A percentile compares a stretch with the other conserved stretches of the same genome.
Evolutionary conservation across 2,329 filamentous ascomycete species (phyloP).

Genomic region (Arachnomyces sp.): DNA sequence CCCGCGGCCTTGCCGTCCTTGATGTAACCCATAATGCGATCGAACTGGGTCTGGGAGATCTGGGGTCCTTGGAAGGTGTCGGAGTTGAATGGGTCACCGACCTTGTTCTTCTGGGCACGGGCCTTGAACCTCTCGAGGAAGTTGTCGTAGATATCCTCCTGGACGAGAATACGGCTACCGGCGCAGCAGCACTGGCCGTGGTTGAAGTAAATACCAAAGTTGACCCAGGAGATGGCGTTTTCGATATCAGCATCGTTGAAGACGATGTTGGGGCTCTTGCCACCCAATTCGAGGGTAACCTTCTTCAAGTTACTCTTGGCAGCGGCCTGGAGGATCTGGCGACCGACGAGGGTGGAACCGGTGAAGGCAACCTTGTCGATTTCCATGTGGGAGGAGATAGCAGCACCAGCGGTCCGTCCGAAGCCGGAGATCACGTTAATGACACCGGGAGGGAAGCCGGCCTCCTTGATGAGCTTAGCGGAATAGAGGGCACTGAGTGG

Average conservation of each 20-base stretch:
- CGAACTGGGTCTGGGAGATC: conserved; percentile 73
- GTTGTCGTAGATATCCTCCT: conserved; percentile 74
- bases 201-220: conserved; percentile 51
- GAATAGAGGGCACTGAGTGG: conserved; percentile 59
- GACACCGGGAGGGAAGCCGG: conserved; percentile 56
- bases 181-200: conserved; percentile 55
- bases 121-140: conserved; percentile 72
- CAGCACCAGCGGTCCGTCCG: conserved; percentile 69
- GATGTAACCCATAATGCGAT: conserved; percentile 70
- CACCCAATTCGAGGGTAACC: conserved; percentile 59
- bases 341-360: conserved; percentile 54
- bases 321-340: conserved; percentile 54
- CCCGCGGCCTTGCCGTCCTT: conserved; percentile 59
- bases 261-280: conserved; percentile 56
- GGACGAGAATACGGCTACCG: conserved; percentile 57
- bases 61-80: conserved; percentile 82
- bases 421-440: conserved; percentile 64
- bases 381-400: conserved; percentile 55
- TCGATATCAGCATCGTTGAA: conserved; percentile 59
- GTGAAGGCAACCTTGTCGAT: conserved; percentile 60
- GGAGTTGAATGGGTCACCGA: conserved; percentile 70
- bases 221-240: conserved; percentile 60
- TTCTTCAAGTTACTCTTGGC: conserved; percentile 59
- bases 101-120: conserved; percentile 63
- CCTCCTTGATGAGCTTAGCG: conserved; percentile 49